phyloP scores from a whole-genome alignment of 306 rosid genomes.

The Cajanus cajan region DNA sequence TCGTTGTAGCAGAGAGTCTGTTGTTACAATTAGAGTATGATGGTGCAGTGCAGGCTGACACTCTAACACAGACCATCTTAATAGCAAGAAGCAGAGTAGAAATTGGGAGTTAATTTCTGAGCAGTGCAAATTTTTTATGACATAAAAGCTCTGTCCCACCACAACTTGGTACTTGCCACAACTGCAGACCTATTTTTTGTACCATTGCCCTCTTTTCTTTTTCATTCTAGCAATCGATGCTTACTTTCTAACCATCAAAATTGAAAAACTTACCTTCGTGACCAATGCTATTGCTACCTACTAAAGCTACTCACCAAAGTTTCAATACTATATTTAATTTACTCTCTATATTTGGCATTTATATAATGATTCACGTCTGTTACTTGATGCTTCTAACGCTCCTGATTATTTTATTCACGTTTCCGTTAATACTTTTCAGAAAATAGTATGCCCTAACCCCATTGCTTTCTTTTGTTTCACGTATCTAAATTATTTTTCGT shows the following conservation, averaged over 20 bases:
- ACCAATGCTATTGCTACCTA: neutral
- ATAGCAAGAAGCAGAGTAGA: constrained; percentile 29
- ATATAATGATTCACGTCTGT: neutral
- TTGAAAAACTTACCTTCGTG: constrained; percentile 27
- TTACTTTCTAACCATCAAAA: neutral
- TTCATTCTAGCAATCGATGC: neutral
- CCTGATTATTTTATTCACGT: neutral
- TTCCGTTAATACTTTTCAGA: neutral
- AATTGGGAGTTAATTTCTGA: constrained; percentile 24
- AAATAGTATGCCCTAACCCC: neutral
- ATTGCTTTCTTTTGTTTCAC: neutral
- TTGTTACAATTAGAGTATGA: constrained; percentile 18
- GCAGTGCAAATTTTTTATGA: constrained; percentile 22
- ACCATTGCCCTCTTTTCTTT: constrained; percentile 23
- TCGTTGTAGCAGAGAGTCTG: constrained; percentile 16
- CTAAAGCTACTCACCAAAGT: neutral
- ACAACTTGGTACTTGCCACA: constrained; percentile 15
- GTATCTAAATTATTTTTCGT: neutral
- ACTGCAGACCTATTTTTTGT: constrained; percentile 24
- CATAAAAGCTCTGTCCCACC: constrained; percentile 38
- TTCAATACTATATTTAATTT: constrained; percentile 8
- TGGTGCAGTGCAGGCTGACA: constrained; percentile 31
- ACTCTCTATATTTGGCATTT: constrained; percentile 7
- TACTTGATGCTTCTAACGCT: neutral
- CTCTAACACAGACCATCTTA: constrained; percentile 22